Evolutionary conservation across 2,329 filamentous ascomycete genomes (phyloP).

Genomic region (Ophiostoma himal-ulmi): DNA sequence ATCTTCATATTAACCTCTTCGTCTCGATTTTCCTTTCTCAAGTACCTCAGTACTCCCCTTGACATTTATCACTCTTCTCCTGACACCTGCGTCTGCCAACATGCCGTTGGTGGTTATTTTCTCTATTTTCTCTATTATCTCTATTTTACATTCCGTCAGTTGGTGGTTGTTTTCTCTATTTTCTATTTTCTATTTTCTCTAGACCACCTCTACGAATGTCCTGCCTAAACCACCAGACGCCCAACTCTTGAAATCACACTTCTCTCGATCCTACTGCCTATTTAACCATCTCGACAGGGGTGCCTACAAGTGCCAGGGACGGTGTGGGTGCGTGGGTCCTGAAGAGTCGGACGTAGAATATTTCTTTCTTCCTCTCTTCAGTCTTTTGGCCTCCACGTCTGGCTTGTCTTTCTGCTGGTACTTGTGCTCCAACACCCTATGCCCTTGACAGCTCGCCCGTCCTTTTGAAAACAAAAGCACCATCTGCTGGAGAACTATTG

Average conservation of each 20-base stretch:
- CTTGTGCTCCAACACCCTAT: background rate
- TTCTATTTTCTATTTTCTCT: background rate
- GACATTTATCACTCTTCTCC: background rate
- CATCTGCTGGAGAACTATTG: background rate
- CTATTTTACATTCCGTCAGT: background rate
- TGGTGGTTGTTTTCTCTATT: background rate
- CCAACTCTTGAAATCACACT: background rate
- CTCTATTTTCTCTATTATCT: background rate
- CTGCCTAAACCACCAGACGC: background rate
- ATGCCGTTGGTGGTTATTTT: background rate
- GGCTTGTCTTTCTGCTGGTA: background rate
- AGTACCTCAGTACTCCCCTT: background rate
- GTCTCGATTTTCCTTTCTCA: background rate
- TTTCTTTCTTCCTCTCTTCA: background rate
- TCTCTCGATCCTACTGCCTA: background rate
- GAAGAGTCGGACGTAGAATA: slow-evolving; percentile 10
- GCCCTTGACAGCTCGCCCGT: background rate
- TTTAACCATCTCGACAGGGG: slow-evolving; percentile 3
- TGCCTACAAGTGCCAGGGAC: background rate
- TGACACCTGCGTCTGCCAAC: slow-evolving; percentile 7
- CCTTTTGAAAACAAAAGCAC: background rate
- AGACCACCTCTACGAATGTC: too few species aligned
- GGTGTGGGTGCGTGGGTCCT: slow-evolving; percentile 11
- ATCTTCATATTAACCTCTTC: background rate
- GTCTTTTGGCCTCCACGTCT: background rate